Evolutionary conservation across 768 basidiomycete species (phyloP), one percentile per base, ranked within the genome.

Genomic region (Psilocybe cyanescens): DNA sequence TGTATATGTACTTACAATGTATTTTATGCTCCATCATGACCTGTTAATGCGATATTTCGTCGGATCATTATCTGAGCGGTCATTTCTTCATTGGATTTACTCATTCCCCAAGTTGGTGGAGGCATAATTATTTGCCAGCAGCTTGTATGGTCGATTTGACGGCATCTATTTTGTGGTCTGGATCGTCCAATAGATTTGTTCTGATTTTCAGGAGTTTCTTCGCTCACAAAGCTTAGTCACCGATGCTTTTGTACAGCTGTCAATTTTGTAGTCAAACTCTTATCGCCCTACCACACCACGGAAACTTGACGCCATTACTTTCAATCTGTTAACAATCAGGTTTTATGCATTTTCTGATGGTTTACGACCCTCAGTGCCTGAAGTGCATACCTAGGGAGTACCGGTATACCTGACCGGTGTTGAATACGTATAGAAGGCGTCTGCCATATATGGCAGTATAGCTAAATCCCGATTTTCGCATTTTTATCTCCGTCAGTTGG

Each of bases 1-100:
- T 57, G 55, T 57, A 57, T 57, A 46, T 57, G 37, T 57, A 46
- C 49, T 31, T 29, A 58, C 39, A 59, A 51, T 41, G 51, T 53
- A 53, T 53, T 53, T 53, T 53, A 53, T 53, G 51, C 19, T 53
- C 51, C 58, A 51, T 52, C 48, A 59, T 50, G 58, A 52, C 58
- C 48, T 51, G 50, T 52, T 53, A 56, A 59, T 60, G 47, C 39
- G 41, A 55, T 24, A 37, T 60, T 28, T 54, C 52, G 52, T 57
- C 52, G 52, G 52, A 54, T 54, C 52, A 54, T 54, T 33, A 48
- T 30, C 47, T 35, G 47, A 29, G 56, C 46, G 46, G 31, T 57
- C 48, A 48, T 54, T 24, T 24, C 53, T 55, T 60, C 17, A 17
- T 37, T 47, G 52, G 33, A 19, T 19, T 54, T 54, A 28, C 14